Conservation (phyloP, 2,329 filamentous ascomycete genomes). For the Alternaria tenuissima region DNA sequence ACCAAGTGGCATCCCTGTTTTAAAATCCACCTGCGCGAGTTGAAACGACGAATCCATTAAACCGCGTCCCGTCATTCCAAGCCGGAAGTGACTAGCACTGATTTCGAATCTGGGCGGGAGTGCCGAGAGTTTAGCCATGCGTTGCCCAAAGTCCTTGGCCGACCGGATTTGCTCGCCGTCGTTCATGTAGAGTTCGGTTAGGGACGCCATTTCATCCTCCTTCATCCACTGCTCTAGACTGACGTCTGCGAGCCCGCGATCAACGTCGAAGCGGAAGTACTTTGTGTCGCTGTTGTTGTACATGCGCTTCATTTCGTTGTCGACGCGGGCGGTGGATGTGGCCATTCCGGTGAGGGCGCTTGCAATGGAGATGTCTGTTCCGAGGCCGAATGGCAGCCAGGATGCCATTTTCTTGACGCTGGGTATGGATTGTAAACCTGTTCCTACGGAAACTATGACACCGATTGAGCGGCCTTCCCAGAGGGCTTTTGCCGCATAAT, state of each 20-base stretch:
- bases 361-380: constrained; percentile 49
- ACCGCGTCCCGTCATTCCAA: constrained; percentile 44
- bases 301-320: constrained; percentile 54
- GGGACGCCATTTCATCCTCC: constrained; percentile 51
- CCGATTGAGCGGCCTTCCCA: constrained; percentile 50
- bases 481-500: constrained; percentile 56
- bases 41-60: constrained; percentile 43
- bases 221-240: constrained; percentile 54
- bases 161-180: constrained; percentile 44
- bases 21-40: constrained; percentile 49
- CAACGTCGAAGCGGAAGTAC: constrained; percentile 53
- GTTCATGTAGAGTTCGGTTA: constrained; percentile 52
- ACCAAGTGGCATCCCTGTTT: constrained; percentile 46
- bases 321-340: constrained; percentile 49
- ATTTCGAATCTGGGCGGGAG: constrained; percentile 50
- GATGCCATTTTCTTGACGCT: constrained; percentile 47
- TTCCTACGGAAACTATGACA: constrained; percentile 52
- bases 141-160: constrained; percentile 43
- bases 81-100: constrained; percentile 38
- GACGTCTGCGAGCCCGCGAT: constrained; percentile 50
- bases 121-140: constrained; percentile 49
- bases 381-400: constrained; percentile 52
- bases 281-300: constrained; percentile 48
- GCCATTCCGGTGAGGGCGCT: constrained; percentile 51
- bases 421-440: constrained; percentile 50